Conservation (phyloP, 371 early-diverging fungal genomes). For the Mortierella sp. region DNA sequence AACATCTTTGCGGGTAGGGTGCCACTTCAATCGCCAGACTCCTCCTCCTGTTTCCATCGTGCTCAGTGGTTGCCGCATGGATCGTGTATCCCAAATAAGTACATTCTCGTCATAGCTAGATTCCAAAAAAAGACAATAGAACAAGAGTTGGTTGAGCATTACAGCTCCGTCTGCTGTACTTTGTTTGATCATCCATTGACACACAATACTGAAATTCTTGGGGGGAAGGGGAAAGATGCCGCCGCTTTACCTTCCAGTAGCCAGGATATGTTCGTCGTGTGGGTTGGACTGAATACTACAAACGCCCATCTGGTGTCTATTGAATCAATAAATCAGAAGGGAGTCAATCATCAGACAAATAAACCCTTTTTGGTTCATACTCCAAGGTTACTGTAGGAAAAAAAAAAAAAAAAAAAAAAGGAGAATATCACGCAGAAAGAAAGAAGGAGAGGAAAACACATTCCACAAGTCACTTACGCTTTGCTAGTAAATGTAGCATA, state of each 20-base stretch:
- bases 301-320: slow-evolving; percentile 81
- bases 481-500: slow-evolving; percentile 61
- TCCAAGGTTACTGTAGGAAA: too few relatives aligned
- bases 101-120: slow-evolving; percentile 86
- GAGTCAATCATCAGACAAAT: not conserved
- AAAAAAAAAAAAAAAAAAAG: not conserved
- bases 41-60: slow-evolving; percentile 85
- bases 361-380: not conserved
- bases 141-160: not conserved
- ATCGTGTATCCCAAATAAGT: slow-evolving; percentile 89
- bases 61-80: slow-evolving; percentile 76
- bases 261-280: slow-evolving; percentile 74
- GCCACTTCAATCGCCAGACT: slow-evolving; percentile 95
- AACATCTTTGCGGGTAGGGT: slow-evolving; percentile 71
- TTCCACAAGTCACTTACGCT: slow-evolving; percentile 55
- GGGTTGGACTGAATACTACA: slow-evolving; percentile 88
- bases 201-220: not conserved
- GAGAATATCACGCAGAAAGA: too few relatives aligned
- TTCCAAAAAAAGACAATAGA: slow-evolving; percentile 15
- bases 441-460: too few relatives aligned
- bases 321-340: not conserved
- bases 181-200: not conserved
- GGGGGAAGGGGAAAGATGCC: not conserved
- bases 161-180: not conserved
- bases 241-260: slow-evolving; percentile 74